Conservation (phyloP, 2,329 filamentous ascomycete genomes). For the Boeremia exigua region DNA sequence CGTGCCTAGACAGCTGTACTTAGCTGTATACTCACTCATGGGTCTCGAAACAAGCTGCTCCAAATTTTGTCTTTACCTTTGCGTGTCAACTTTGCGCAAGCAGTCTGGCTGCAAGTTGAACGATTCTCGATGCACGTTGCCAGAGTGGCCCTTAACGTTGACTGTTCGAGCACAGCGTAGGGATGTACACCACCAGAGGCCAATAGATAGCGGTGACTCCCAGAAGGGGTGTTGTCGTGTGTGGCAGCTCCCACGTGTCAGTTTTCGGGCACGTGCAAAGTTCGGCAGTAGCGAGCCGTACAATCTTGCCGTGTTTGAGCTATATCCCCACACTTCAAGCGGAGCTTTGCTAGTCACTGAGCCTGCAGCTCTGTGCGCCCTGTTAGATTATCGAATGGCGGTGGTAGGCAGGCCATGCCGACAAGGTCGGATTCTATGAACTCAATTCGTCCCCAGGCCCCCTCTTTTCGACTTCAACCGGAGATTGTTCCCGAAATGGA, state of each 20-base stretch:
- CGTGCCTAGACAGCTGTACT: too few species aligned
- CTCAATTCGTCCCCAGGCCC: background rate
- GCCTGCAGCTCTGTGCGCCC: background rate
- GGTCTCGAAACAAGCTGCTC: too few species aligned
- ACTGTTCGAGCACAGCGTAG: background rate
- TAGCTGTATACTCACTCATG: too few species aligned
- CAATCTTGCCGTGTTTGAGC: background rate
- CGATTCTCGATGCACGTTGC: too few species aligned
- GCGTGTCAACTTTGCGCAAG: too few species aligned
- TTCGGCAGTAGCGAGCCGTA: constrained; percentile 4
- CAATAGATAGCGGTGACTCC: background rate
- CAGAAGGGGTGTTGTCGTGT: background rate
- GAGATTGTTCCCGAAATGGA: constrained; percentile 2
- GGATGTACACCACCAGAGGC: background rate
- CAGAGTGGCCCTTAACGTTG: too few species aligned
- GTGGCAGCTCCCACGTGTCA: constrained; percentile 1
- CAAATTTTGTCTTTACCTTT: too few species aligned
- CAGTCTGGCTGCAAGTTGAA: too few species aligned
- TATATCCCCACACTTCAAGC: constrained; percentile 1
- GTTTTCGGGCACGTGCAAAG: background rate
- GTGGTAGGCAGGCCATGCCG: background rate
- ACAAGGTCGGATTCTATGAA: background rate
- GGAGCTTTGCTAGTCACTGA: background rate
- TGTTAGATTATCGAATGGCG: background rate
- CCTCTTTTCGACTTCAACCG: constrained; percentile 1